Percentiles rank a stretch among this genome's conserved stretches.
phyloP scores from a whole-genome alignment of 176 grass and related monocot species.

The Oryza glumipatula region DNA sequence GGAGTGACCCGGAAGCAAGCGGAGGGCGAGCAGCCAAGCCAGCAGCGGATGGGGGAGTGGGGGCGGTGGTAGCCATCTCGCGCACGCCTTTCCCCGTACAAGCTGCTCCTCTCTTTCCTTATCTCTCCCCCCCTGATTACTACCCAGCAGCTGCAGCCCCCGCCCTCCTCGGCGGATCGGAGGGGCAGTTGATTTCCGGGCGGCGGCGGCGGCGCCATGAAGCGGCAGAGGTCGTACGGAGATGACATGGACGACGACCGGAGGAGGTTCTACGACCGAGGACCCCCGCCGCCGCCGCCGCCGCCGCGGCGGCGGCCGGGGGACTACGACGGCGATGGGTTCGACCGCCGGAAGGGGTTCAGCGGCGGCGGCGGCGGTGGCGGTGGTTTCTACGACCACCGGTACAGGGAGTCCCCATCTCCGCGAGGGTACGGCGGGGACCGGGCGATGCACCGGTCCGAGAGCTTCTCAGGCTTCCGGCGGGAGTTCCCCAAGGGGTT shows the following conservation, averaged over 20 bases:
- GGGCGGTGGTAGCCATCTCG: conserved; percentile 46
- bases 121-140: conserved; percentile 15
- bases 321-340: conserved; percentile 53
- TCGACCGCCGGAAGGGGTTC: conserved; percentile 61
- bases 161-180: conserved; percentile 9
- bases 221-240: conserved; percentile 80
- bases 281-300: conserved; percentile 9
- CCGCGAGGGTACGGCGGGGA: conserved; percentile 53
- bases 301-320: conserved; percentile 35
- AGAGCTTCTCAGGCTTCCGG: conserved; percentile 81
- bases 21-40: not conserved
- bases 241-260: conserved; percentile 65
- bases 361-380: conserved; percentile 39
- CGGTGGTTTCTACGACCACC: conserved; percentile 43
- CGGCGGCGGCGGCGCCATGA: conserved; percentile 51
- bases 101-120: conserved; percentile 38
- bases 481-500: conserved; percentile 90
- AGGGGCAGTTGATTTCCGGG: not conserved
- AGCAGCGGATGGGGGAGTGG: conserved; percentile 31
- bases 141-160: not conserved
- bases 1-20: conserved; percentile 46
- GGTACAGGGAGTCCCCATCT: conserved; percentile 63
- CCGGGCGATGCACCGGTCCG: conserved; percentile 61
- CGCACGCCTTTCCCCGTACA: conserved; percentile 53
- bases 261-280: conserved; percentile 55